Percentiles rank a stretch among this genome's conserved stretches.
Conservation (phyloP, 495 filamentous ascomycete species). For the Sordaria brevicollis region DNA sequence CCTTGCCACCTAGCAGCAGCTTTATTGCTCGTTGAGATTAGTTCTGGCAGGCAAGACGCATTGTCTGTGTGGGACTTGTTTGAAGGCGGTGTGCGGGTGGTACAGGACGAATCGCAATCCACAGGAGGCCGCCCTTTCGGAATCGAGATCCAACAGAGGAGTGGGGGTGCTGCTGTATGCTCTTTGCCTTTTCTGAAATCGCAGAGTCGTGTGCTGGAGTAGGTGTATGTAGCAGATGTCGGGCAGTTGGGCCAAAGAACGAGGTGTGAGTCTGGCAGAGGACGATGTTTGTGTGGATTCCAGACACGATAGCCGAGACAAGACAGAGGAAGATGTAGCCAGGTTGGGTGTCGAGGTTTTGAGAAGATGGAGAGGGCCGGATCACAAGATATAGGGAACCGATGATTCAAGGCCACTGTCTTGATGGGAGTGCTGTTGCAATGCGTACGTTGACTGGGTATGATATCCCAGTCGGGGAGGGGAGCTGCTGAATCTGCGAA, state of each 20-base stretch:
- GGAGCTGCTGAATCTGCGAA: background rate
- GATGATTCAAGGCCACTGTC: background rate
- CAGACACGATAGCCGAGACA: background rate
- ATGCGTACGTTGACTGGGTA: background rate
- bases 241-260: background rate
- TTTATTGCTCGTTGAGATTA: background rate
- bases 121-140: background rate
- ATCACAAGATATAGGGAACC: background rate
- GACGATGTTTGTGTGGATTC: background rate
- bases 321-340: background rate
- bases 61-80: background rate
- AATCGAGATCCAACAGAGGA: background rate
- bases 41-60: background rate
- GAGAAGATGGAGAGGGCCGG: background rate
- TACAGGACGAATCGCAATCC: background rate
- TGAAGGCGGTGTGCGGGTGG: background rate
- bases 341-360: background rate
- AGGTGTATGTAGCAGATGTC: background rate
- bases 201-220: background rate
- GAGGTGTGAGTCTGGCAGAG: background rate
- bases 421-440: background rate
- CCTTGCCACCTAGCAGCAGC: background rate
- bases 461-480: background rate
- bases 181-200: background rate
- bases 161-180: background rate